Percentiles rank a stretch among this genome's conserved stretches.
Evolutionary conservation across 768 basidiomycete genomes (phyloP).

Genomic region (Coprinopsis strossmayeri): DNA sequence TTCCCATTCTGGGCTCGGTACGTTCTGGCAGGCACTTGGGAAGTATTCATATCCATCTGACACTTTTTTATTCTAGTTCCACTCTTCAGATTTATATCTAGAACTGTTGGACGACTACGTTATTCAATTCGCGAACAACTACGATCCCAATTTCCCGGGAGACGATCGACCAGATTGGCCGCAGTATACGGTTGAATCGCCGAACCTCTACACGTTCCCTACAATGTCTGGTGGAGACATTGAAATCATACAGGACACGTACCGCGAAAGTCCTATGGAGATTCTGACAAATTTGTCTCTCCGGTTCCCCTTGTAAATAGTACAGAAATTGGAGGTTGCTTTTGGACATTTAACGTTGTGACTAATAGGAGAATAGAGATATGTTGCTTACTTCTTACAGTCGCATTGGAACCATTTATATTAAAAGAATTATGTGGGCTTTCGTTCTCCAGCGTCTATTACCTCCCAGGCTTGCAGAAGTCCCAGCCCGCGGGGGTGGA

Average conservation of each 20-base stretch:
- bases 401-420: too few species aligned
- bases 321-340: too few species aligned
- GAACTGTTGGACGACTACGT: conserved; percentile 38
- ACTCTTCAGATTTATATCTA: conserved; percentile 31
- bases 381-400: too few species aligned
- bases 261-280: conserved; percentile 21
- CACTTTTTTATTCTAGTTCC: conserved; percentile 25
- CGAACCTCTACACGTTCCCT: conserved; percentile 21
- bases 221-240: conserved; percentile 1
- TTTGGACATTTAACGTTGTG: too few species aligned
- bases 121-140: conserved; percentile 34
- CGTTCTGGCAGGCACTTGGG: not conserved
- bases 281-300: conserved; percentile 22
- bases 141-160: conserved; percentile 33
- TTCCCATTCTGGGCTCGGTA: conserved; percentile 38
- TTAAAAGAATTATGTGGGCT: too few species aligned
- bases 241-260: conserved; percentile 23
- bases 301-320: conserved; percentile 18
- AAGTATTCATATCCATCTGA: not conserved
- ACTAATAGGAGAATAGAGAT: too few species aligned
- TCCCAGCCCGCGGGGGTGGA: too few species aligned
- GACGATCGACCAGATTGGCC: conserved; percentile 19
- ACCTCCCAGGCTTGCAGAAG: too few species aligned
- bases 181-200: conserved; percentile 20
- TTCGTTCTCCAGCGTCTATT: too few species aligned